Percentiles rank a stretch among this genome's conserved stretches.
These are phyloP conservation scores for Cucurbita pepo DNA, from an alignment of 306 rosid genomes.

Conservation along the genomic window DNA sequence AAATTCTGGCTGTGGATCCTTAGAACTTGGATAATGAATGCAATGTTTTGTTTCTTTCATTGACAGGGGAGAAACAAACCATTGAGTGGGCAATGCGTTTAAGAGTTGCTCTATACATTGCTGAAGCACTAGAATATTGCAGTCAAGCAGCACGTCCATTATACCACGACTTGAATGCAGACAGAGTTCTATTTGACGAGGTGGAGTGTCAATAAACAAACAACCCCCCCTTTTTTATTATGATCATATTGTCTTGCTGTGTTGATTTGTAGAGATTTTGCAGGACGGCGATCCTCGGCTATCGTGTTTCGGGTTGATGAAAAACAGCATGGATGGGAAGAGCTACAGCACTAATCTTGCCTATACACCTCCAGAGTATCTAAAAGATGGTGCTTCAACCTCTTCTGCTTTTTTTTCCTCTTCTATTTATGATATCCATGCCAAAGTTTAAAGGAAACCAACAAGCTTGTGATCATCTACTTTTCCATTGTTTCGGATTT, in stretches of 20 bases:
- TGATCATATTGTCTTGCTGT: background rate
- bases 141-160: constrained; percentile 37
- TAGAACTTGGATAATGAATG: background rate
- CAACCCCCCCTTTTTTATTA: no score
- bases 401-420: background rate
- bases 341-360: constrained; percentile 79
- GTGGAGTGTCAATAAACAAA: constrained; percentile 11
- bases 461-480: no score
- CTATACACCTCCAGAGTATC: constrained; percentile 77
- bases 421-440: background rate
- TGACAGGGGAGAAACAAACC: constrained; percentile 74
- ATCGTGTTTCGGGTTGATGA: constrained; percentile 80
- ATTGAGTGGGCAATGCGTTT: constrained; percentile 72
- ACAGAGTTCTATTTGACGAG: constrained; percentile 72
- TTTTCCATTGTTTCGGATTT: background rate
- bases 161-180: constrained; percentile 74
- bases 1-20: background rate
- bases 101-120: constrained; percentile 59
- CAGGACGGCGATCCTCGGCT: constrained; percentile 78
- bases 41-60: background rate
- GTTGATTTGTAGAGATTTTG: constrained; percentile 13
- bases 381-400: constrained; percentile 37
- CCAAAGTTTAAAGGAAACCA: background rate
- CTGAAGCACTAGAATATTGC: constrained; percentile 57
- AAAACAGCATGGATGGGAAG: constrained; percentile 68